Percentiles rank a stretch among this genome's conserved stretches.
Evolutionary conservation across 805 yeast genomes (phyloP).

Genomic region (Zygosaccharomyces gambellarensis): DNA sequence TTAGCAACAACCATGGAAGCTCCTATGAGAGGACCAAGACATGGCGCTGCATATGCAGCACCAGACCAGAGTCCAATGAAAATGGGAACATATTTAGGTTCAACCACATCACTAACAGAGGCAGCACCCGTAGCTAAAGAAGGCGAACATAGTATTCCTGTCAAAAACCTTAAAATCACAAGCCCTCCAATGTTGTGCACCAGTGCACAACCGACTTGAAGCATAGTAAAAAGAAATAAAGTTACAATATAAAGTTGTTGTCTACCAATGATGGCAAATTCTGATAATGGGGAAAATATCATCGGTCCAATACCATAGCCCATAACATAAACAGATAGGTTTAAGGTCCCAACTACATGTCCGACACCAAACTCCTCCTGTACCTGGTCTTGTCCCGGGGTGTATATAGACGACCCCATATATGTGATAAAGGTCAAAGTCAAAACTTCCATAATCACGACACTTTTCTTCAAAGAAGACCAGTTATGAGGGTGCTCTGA

Average conservation of each 20-base stretch:
- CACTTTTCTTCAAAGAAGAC: slow-evolving; percentile 40
- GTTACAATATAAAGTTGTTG: slow-evolving; percentile 46
- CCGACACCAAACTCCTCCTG: slow-evolving; percentile 43
- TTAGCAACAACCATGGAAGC: slow-evolving; percentile 45
- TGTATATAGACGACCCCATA: slow-evolving; percentile 53
- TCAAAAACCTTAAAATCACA: slow-evolving; percentile 46
- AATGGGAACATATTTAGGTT: slow-evolving; percentile 40
- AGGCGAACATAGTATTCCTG: slow-evolving; percentile 55
- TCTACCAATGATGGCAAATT: slow-evolving; percentile 50
- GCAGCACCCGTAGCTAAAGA: slow-evolving; percentile 60
- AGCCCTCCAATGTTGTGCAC: slow-evolving; percentile 47
- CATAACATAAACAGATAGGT: slow-evolving; percentile 50
- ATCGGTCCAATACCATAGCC: slow-evolving; percentile 63
- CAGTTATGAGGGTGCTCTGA: slow-evolving; percentile 56
- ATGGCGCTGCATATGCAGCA: slow-evolving; percentile 52
- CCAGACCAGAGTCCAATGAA: slow-evolving; percentile 50
- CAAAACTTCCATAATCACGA: slow-evolving; percentile 40
- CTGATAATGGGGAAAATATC: slow-evolving; percentile 55
- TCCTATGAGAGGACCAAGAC: slow-evolving; percentile 55
- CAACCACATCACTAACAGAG: slow-evolving; percentile 46
- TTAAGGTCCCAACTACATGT: slow-evolving; percentile 43
- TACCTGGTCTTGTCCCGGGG: slow-evolving; percentile 46
- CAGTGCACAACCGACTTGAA: slow-evolving; percentile 56
- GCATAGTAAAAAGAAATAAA: slow-evolving; percentile 42
- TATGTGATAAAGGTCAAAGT: slow-evolving; percentile 49